Base-by-base conservation (phyloP, 352 stramenopile genomes). In the Phytopythium ostracodes region DNA sequence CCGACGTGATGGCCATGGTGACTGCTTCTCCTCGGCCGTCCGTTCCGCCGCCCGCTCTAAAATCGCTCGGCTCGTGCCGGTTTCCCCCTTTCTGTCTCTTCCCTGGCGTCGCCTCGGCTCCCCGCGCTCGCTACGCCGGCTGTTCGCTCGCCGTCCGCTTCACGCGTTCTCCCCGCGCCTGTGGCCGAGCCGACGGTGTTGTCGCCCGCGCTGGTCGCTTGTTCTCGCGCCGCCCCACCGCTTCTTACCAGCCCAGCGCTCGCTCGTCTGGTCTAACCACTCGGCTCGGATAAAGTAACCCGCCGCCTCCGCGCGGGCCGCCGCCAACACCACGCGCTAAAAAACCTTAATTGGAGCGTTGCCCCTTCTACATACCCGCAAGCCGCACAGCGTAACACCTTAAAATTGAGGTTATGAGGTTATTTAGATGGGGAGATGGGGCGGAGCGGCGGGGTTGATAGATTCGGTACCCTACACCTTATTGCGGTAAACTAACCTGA, bases 1-100 rank as follows among this genome's bases (percentile, higher is more conserved):
- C 97, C 56, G 87, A 96, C 40, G 82, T 96, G 67, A 98, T 94
- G 65, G 86, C 79, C 91, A 97, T 97, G 36, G 72, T 65, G 44
- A n/a, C n/a, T 43, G 9, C 18, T 3, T 33, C 7, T 33, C 29
- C 29, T 33, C 29, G 24, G 14, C 22, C 12, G 36, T 7, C 4
- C 27, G 2, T 12, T 36, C 22, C 53, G 20, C 7, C 29, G 7
- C 29, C 7, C 14, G 24, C 42, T 17, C 25, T 15, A n/a, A 33
- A n/a, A 29, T 31, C 46, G 46, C 46, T 54, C 47, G 46, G 44
- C 44, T 27, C 44, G 44, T 25, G 43, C 43, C 6, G 43, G 38
- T n/a, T 29, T 20, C 24, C n/a, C 24, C 22, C 44, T 31, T 51
- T 53, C 14, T 4, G 11, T 9, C 33, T 38, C 10, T 10, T 38